Percentiles rank a stretch among this genome's conserved stretches.
Evolutionary conservation across 495 filamentous ascomycete genomes (phyloP).

Genomic region (Hypoxylon cercidicola): DNA sequence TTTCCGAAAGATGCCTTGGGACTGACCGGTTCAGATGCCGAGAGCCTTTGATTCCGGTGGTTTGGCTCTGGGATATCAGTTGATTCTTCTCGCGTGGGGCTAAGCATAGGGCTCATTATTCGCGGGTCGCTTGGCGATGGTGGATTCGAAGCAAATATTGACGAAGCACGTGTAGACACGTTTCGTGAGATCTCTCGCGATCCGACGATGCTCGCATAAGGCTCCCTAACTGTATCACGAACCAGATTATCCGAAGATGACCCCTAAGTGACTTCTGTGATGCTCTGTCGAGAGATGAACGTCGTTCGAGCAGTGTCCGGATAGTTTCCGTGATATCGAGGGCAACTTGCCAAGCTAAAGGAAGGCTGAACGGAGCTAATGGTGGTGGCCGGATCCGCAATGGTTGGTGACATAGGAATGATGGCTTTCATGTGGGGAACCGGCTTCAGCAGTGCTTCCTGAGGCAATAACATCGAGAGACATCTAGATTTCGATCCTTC

Average conservation of each 20-base stretch:
- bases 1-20: slow-evolving; percentile 13
- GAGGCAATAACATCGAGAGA: slow-evolving; percentile 37
- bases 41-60: slow-evolving; percentile 20
- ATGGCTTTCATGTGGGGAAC: slow-evolving; percentile 25
- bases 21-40: slow-evolving; percentile 37
- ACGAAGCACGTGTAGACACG: slow-evolving; percentile 25
- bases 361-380: slow-evolving; percentile 39
- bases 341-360: slow-evolving; percentile 26
- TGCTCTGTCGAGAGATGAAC: slow-evolving; percentile 45
- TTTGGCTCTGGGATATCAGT: neutral
- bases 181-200: slow-evolving; percentile 17
- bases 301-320: slow-evolving; percentile 31
- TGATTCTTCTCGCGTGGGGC: slow-evolving; percentile 6
- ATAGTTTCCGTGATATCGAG: slow-evolving; percentile 3
- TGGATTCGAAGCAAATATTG: slow-evolving; percentile 8
- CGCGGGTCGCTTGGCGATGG: slow-evolving; percentile 10
- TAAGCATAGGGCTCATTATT: slow-evolving; percentile 16
- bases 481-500: slow-evolving; percentile 10
- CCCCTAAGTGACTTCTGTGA: slow-evolving; percentile 46
- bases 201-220: neutral
- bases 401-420: slow-evolving; percentile 28
- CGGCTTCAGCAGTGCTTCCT: slow-evolving; percentile 28
- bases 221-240: slow-evolving; percentile 10
- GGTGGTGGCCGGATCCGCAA: slow-evolving; percentile 44
- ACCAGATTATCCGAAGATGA: slow-evolving; percentile 1